Conservation (phyloP, 495 filamentous ascomycete genomes). For the Neurospora intermedia region DNA sequence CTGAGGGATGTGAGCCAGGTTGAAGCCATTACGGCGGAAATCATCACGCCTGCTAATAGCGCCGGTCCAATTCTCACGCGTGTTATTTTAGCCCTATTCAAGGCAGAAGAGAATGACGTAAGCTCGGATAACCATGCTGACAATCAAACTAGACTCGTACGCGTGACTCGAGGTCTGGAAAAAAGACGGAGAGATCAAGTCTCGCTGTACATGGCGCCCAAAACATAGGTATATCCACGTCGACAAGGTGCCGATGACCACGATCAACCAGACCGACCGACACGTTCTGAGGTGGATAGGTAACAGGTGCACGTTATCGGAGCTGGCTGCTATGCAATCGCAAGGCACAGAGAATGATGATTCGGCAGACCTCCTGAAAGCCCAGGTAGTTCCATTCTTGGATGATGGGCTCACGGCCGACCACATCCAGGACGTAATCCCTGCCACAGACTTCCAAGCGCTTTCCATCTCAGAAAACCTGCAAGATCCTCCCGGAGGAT, state of each 20-base stretch:
- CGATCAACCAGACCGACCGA: slow-evolving; percentile 43
- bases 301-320: not conserved
- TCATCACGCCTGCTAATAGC: not conserved
- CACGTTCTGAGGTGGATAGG: not conserved
- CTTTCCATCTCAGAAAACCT: slow-evolving; percentile 46
- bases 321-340: not conserved
- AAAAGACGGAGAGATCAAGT: not conserved
- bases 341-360: not conserved
- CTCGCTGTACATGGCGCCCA: slow-evolving; percentile 44
- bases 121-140: not conserved
- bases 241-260: slow-evolving; percentile 37
- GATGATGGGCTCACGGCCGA: not conserved
- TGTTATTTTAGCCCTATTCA: slow-evolving; percentile 2
- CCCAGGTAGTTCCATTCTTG: not conserved
- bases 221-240: slow-evolving; percentile 36
- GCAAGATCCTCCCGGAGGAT: not conserved
- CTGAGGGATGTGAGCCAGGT: not conserved
- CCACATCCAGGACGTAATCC: slow-evolving; percentile 35
- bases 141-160: not conserved
- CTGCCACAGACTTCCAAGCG: slow-evolving; percentile 52
- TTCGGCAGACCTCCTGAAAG: not conserved
- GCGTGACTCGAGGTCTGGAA: not conserved
- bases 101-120: not conserved
- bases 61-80: not conserved
- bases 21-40: not conserved